These are phyloP conservation scores for Coemansia sp. DNA, from an alignment of 192 early-diverging fungal genomes.

Conservation along the genomic window DNA sequence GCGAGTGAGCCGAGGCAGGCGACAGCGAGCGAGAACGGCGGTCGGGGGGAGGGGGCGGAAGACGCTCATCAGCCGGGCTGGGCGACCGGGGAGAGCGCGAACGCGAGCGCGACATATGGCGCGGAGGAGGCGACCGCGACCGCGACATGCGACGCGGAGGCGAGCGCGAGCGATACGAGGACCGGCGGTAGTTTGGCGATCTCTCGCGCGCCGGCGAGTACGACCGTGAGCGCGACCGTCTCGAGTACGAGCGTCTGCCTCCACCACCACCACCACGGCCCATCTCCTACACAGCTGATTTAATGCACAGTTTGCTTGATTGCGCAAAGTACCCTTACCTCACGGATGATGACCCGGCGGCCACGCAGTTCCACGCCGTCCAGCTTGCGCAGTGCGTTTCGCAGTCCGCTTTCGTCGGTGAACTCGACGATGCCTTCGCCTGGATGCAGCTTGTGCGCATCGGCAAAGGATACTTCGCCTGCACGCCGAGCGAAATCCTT, in stretches of 20 bases:
- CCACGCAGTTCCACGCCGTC: slow-evolving; percentile 73
- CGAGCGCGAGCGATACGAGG: slow-evolving; percentile 31
- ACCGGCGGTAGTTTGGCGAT: slow-evolving; percentile 23
- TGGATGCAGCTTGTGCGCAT: slow-evolving; percentile 76
- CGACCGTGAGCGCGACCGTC: slow-evolving; percentile 57
- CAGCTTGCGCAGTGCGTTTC: slow-evolving; percentile 80
- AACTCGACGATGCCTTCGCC: slow-evolving; percentile 95
- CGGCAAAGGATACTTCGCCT: slow-evolving; percentile 91
- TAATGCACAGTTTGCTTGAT: background rate
- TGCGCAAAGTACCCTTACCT: slow-evolving; percentile 48
- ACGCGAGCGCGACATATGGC: slow-evolving; percentile 27
- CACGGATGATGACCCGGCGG: slow-evolving; percentile 62
- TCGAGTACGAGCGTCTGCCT: slow-evolving; percentile 50
- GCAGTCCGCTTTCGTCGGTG: slow-evolving; percentile 70
- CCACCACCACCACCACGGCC: slow-evolving; percentile 27
- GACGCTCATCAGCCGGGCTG: slow-evolving; percentile 9
- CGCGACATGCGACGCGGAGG: slow-evolving; percentile 17
- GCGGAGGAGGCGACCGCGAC: slow-evolving; percentile 1
- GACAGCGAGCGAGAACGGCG: slow-evolving; percentile 18
- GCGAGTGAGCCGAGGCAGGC: slow-evolving; percentile 50
- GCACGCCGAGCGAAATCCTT: slow-evolving; percentile 95
- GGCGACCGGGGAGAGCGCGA: slow-evolving; percentile 31
- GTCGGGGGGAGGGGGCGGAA: slow-evolving; percentile 30
- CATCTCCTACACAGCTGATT: slow-evolving; percentile 21
- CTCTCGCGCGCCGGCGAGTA: slow-evolving; percentile 38